phyloP scores from a whole-genome alignment of 2,329 filamentous ascomycete genomes.

The Microdochium bolleyi region DNA sequence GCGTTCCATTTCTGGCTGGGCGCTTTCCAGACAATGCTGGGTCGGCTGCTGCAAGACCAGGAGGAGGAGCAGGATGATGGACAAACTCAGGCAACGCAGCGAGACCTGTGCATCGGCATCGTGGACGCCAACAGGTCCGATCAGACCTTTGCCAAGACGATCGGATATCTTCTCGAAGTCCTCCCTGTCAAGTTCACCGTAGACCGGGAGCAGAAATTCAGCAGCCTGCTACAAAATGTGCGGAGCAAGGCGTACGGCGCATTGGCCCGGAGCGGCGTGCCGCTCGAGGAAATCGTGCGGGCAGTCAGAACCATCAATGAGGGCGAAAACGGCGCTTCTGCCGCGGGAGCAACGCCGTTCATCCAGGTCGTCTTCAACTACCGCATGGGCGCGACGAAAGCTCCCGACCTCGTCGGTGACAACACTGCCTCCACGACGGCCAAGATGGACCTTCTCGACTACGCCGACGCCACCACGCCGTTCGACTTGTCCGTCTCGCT shows the following conservation, averaged over 20 bases:
- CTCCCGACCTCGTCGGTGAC: not conserved
- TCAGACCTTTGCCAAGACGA: constrained; percentile 12
- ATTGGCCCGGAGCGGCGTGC: constrained; percentile 5
- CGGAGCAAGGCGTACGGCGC: constrained; percentile 10
- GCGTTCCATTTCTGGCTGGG: constrained; percentile 33
- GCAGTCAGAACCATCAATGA: constrained; percentile 4
- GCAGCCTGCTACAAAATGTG: constrained; percentile 1
- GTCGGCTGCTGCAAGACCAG: constrained; percentile 18
- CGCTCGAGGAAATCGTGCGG: constrained; percentile 8
- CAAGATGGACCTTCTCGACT: constrained; percentile 1
- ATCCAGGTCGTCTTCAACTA: constrained; percentile 14
- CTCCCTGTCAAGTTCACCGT: constrained; percentile 25
- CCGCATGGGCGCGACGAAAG: constrained; percentile 2
- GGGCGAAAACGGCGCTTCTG: not conserved
- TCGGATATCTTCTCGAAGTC: constrained; percentile 32
- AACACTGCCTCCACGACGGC: not conserved
- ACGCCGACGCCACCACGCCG: constrained; percentile 10
- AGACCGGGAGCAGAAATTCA: constrained; percentile 6
- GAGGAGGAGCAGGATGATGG: not conserved
- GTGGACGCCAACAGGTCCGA: constrained; percentile 27
- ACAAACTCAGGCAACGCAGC: not conserved
- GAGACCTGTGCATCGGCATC: constrained; percentile 29
- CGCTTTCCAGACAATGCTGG: constrained; percentile 21
- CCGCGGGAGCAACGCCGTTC: constrained; percentile 3
- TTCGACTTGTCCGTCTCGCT: constrained; percentile 18